phyloP scores from a whole-genome alignment of 257 asterid genomes.

The Thymus mandschuricus region DNA sequence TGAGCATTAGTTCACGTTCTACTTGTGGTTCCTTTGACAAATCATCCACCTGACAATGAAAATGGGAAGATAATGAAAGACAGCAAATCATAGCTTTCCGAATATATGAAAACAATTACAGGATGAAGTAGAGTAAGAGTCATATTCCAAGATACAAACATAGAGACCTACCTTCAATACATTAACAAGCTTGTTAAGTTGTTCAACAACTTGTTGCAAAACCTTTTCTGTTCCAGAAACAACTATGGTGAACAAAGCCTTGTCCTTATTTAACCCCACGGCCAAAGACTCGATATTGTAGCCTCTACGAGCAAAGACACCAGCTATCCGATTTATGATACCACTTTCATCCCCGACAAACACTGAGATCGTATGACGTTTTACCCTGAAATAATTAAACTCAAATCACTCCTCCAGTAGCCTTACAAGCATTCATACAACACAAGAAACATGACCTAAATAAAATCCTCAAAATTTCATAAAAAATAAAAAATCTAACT shows the following conservation, averaged over 20 bases:
- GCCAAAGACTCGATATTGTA: constrained; percentile 91
- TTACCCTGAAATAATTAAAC: constrained; percentile 48
- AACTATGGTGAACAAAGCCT: constrained; percentile 84
- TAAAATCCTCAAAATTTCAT: not conserved
- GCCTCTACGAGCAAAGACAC: constrained; percentile 89
- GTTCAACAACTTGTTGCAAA: constrained; percentile 79
- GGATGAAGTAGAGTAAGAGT: constrained; percentile 2
- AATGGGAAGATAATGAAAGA: constrained; percentile 18
- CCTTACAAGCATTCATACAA: constrained; percentile 1
- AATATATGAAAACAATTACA: constrained; percentile 7
- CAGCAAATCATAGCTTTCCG: not conserved
- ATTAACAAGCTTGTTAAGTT: constrained; percentile 81
- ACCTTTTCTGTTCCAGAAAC: constrained; percentile 78
- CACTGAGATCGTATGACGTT: constrained; percentile 77
- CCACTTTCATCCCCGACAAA: constrained; percentile 96
- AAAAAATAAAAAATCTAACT: constrained; percentile 20
- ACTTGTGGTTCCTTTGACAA: constrained; percentile 77
- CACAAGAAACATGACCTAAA: constrained; percentile 11
- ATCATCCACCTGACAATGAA: constrained; percentile 70
- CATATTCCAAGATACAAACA: not conserved
- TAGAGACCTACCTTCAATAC: constrained; percentile 62
- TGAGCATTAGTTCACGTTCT: constrained; percentile 89
- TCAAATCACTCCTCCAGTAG: constrained; percentile 21
- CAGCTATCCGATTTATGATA: constrained; percentile 85
- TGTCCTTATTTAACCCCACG: constrained; percentile 85